Conservation (phyloP, 1,284 basidiomycete genomes). For the Termitomyces sp. region DNA sequence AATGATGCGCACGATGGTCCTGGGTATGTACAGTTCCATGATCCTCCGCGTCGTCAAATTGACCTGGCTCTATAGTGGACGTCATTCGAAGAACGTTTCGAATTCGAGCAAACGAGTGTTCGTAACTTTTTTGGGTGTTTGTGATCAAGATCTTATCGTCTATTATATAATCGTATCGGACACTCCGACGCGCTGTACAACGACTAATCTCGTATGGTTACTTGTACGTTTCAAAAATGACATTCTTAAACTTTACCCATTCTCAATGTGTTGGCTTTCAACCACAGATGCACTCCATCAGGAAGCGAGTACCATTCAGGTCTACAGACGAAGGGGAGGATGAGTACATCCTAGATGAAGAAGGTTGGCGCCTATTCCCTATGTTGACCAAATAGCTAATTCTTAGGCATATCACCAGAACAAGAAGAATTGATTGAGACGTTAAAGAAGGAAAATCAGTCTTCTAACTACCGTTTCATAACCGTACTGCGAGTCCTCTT, state of each 20-base stretch:
- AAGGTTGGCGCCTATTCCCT: conserved; percentile 30
- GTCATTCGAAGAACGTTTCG: conserved; percentile 6
- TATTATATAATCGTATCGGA: neutral
- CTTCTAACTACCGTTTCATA: conserved; percentile 34
- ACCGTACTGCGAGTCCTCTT: conserved; percentile 34
- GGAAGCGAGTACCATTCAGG: conserved; percentile 41
- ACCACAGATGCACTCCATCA: conserved; percentile 28
- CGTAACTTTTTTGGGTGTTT: neutral
- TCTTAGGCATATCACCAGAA: conserved; percentile 30
- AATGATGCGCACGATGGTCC: conserved; percentile 26
- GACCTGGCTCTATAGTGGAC: conserved; percentile 32
- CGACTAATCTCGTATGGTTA: no score
- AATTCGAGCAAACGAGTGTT: neutral
- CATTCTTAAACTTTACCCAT: neutral
- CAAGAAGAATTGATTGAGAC: conserved; percentile 45
- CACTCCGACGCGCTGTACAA: no score
- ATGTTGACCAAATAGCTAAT: neutral
- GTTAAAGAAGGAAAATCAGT: conserved; percentile 35
- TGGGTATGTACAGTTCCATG: conserved; percentile 13
- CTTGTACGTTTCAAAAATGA: neutral
- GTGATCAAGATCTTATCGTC: conserved; percentile 6
- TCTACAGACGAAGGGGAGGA: conserved; percentile 23
- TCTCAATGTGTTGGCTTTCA: neutral
- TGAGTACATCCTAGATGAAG: conserved; percentile 41
- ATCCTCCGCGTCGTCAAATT: conserved; percentile 50